Percentiles rank a stretch among this genome's conserved stretches.
phyloP scores from a whole-genome alignment of 176 grass and related monocot genomes.

The Aegilops speltoides region DNA sequence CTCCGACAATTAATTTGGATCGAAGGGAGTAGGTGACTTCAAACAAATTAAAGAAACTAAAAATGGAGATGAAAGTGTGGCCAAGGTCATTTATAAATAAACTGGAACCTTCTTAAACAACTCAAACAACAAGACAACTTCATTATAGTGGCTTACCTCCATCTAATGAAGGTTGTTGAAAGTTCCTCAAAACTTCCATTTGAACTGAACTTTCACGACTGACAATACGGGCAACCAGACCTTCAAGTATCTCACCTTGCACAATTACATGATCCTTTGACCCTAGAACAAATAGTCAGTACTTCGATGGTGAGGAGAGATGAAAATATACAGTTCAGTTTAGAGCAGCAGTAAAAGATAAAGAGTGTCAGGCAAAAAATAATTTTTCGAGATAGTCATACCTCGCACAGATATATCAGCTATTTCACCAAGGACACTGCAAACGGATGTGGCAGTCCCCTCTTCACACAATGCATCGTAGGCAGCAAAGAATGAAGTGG shows the following conservation, averaged over 20 bases:
- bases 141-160: slow-evolving; percentile 41
- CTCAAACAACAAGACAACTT: not conserved
- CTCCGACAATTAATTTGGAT: no score
- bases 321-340: slow-evolving; percentile 9
- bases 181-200: slow-evolving; percentile 69
- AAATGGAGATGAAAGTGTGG: not conserved
- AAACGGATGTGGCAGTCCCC: slow-evolving; percentile 86
- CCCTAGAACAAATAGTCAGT: slow-evolving; percentile 35
- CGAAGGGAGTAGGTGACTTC: not conserved
- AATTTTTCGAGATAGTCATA: slow-evolving; percentile 30
- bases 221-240: slow-evolving; percentile 89
- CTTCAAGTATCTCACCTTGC: slow-evolving; percentile 97
- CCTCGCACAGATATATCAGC: slow-evolving; percentile 87
- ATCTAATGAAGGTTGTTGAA: slow-evolving; percentile 43
- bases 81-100: not conserved
- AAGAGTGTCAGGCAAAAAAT: not conserved
- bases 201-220: slow-evolving; percentile 67
- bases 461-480: slow-evolving; percentile 94
- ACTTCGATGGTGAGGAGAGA: not conserved
- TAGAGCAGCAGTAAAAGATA: not conserved
- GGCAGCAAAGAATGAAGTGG: slow-evolving; percentile 85
- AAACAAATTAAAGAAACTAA: not conserved
- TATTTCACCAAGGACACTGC: slow-evolving; percentile 80
- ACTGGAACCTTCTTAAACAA: not conserved
- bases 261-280: slow-evolving; percentile 90